Evolutionary conservation across 192 early-diverging fungal species (phyloP), one percentile per base, ranked within the genome.

Genomic region (Lunasporangiospora selenospora): DNA sequence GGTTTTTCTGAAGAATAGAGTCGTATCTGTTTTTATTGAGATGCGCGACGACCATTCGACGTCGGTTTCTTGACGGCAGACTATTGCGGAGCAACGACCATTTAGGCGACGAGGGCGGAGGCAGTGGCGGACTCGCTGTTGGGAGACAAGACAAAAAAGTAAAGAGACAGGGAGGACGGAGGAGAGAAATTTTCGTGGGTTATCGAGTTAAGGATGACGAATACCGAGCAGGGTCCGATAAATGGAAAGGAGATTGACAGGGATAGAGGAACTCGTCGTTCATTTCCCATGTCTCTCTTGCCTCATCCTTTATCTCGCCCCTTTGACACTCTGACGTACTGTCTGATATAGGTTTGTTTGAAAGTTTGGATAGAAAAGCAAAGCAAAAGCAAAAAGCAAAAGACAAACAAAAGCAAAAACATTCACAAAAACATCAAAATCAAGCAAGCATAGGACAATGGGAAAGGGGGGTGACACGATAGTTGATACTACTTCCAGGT

Each of bases 401-500:
- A 47, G 12, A 24, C 23, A 64, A 33, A 29, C 23, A 39, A 46
- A 47, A 29, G 18, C 43, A 58, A 23, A 53, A 53, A 53, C 31
- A 24, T 15, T 13, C n/a, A 53, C 51, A 53, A 11, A 2, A 31
- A 51, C 6, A 52, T 19, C 12, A 19, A 33, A 53, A 29, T 44
- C 34, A 23, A 50, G 39, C 40, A 50, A 38, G 40, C 52, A 45
- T 32, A 41, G 36, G 30, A 38, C 29, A 65, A 51, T 37, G 52
- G 27, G 47, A 36, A 11, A 27, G 21, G 15, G 27, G 58, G 58
- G 42, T 57, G 23, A 65, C 10, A 42, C 16, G n/a, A 41, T 16
- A 41, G 16, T 41, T 41, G 78, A 87, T 88, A 93, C 95, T 98
- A 98, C 83, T 96, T 95, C 96, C 96, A 99, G 88, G 89, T 95